Evolutionary conservation across 2,329 filamentous ascomycete genomes (phyloP), one percentile per base, ranked within the genome.

Genomic region (Aureobasidium sp.): DNA sequence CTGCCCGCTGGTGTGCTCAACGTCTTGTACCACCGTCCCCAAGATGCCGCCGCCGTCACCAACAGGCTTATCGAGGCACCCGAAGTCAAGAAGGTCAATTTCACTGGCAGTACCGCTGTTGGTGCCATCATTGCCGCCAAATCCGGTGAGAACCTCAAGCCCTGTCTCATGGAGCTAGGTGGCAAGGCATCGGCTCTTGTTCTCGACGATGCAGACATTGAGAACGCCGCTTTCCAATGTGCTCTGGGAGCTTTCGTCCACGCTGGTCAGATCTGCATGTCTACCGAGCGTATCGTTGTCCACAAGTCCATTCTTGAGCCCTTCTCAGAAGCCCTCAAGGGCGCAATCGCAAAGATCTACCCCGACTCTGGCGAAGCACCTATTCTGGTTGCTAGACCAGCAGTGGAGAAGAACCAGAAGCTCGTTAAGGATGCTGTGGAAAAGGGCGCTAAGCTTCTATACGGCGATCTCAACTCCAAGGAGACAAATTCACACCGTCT

Each of bases 181-280:
- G 91, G 91, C 49, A 96, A 96, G 73, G 87, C 88, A 0, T 85
- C 85, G 0, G 86, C 88, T 2, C 87, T 96, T 63, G 85, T 96
- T 0, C 85, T 88, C 72, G 86, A 89, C 57, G 91, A 96, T 72
- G 90, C 91, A 15, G 83, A 95, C 69, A 71, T 96, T 44, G 81
- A 87, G 32, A 79, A 83, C 30, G 90, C 91, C 0, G 90, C 89
- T 0, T 72, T 78, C 13, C 82, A 85, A 67, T 89, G 87, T 67
- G 84, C 84, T 0, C 72, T 88, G 1, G 90, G 90, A 3, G 79
- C 89, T 0, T 91, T 92, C 70, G 69, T 90, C 63, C 83, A 93
- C 71, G 66, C 68, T 10, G 91, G 91, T 0, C 91, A 96, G 76
- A 85, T 94, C 48, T 95, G 91, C 79, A 94, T 95, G 90, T 82